Conservation (phyloP, 768 basidiomycete genomes). For the Clavulina sp. region DNA sequence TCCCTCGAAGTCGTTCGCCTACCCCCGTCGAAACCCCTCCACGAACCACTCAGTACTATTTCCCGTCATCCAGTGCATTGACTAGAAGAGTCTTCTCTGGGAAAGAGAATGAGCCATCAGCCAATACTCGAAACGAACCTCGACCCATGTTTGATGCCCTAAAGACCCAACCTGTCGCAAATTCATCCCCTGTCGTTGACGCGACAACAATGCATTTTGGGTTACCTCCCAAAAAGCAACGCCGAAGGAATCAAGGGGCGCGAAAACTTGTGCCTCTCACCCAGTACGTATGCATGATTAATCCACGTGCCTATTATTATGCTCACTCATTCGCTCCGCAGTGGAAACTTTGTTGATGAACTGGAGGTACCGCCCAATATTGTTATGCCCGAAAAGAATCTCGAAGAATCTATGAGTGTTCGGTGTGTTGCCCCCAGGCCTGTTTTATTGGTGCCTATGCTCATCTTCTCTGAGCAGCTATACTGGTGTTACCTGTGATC, state of each 20-base stretch:
- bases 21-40: background rate
- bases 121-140: no score
- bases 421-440: conserved; percentile 27
- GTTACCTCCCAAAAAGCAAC: conserved; percentile 4
- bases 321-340: no score
- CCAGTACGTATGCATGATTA: conserved; percentile 19
- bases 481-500: conserved; percentile 86
- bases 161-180: no score
- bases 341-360: conserved; percentile 73
- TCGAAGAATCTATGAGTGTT: conserved; percentile 54
- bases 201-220: conserved; percentile 7
- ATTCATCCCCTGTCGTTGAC: background rate
- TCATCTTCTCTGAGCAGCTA: conserved; percentile 15
- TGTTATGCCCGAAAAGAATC: conserved; percentile 50
- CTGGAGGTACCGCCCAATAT: conserved; percentile 71
- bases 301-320: no score
- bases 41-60: no score
- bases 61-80: no score
- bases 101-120: no score
- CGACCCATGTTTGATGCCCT: no score
- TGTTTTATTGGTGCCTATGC: conserved; percentile 4
- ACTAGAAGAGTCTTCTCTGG: no score
- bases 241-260: conserved; percentile 1
- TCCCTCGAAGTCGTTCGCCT: conserved; percentile 1
- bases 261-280: conserved; percentile 73